These are phyloP conservation scores for Pythium dissotocum DNA, from an alignment of 352 stramenopile species.

Conservation along the genomic window DNA sequence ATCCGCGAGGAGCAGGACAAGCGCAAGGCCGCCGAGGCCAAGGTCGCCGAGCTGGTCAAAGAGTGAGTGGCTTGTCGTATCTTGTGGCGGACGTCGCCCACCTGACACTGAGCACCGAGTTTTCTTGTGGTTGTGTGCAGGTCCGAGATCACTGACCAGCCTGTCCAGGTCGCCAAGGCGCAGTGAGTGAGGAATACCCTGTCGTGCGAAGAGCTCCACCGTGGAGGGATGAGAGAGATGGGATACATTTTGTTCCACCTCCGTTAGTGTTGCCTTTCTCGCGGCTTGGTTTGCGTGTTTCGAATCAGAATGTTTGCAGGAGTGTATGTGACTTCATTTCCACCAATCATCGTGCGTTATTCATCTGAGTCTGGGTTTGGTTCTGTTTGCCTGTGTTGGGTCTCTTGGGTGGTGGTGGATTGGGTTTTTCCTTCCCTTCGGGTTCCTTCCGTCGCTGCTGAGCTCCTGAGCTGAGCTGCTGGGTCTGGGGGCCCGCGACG, in stretches of 20 bases:
- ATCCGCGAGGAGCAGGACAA: conserved; percentile 81
- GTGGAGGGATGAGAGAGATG: background rate
- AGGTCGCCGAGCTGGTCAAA: conserved; percentile 45
- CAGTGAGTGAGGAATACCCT: conserved; percentile 3
- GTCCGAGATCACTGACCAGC: conserved; percentile 10
- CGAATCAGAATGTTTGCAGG: conserved; percentile 12
- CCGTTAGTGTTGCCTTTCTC: background rate
- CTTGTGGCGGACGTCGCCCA: background rate
- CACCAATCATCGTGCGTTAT: background rate
- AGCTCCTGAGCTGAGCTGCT: conserved; percentile 3
- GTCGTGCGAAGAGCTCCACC: no score
- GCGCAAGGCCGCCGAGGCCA: conserved; percentile 63
- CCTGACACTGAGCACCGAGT: conserved; percentile 15
- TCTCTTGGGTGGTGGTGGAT: background rate
- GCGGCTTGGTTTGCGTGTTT: conserved; percentile 2
- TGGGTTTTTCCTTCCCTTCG: conserved; percentile 1
- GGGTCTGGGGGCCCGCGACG: background rate
- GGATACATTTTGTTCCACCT: background rate
- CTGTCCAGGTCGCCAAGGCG: conserved; percentile 21
- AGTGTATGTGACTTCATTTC: conserved; percentile 5
- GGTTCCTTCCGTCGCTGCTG: conserved; percentile 3
- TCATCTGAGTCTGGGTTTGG: background rate
- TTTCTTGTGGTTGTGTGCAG: conserved; percentile 24
- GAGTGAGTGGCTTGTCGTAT: conserved; percentile 15
- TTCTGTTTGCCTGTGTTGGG: background rate